Conservation (phyloP, 2,329 filamentous ascomycete species). For the Eutypa lata region DNA sequence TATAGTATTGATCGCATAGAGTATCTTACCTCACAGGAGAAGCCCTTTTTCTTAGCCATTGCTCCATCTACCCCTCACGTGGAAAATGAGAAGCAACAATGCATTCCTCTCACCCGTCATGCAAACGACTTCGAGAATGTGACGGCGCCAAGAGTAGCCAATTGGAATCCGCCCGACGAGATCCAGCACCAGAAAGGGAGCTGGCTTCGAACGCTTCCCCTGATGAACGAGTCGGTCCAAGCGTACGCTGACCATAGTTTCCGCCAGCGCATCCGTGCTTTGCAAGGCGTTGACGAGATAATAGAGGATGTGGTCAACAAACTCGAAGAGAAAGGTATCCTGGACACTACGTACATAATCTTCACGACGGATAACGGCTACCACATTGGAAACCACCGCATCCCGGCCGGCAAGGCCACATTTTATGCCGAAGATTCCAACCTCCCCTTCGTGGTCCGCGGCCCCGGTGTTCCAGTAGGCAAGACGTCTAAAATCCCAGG, state of each 20-base stretch:
- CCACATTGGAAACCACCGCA: constrained; percentile 24
- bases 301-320: constrained; percentile 34
- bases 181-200: too few relatives aligned
- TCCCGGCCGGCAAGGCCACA: constrained; percentile 23
- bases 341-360: constrained; percentile 1
- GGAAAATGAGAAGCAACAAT: too few relatives aligned
- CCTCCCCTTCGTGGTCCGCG: constrained; percentile 26
- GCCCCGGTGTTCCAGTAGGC: constrained; percentile 20
- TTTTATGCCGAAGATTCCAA: constrained; percentile 29
- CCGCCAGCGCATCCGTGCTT: constrained; percentile 39
- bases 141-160: not conserved
- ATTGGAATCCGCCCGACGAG: too few relatives aligned
- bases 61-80: too few relatives aligned
- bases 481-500: constrained; percentile 17
- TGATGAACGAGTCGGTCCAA: constrained; percentile 28
- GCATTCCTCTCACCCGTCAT: not conserved
- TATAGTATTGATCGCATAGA: too few relatives aligned
- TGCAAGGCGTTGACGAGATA: constrained; percentile 42
- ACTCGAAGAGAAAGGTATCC: constrained; percentile 9
- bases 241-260: constrained; percentile 49
- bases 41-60: too few relatives aligned
- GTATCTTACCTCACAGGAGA: too few relatives aligned
- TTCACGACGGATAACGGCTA: constrained; percentile 22
- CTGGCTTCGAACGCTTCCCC: not conserved
- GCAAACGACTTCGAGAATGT: not conserved